These are phyloP conservation scores for Trichophyton equinum DNA, from an alignment of 2,329 filamentous ascomycete genomes.

Conservation along the genomic window DNA sequence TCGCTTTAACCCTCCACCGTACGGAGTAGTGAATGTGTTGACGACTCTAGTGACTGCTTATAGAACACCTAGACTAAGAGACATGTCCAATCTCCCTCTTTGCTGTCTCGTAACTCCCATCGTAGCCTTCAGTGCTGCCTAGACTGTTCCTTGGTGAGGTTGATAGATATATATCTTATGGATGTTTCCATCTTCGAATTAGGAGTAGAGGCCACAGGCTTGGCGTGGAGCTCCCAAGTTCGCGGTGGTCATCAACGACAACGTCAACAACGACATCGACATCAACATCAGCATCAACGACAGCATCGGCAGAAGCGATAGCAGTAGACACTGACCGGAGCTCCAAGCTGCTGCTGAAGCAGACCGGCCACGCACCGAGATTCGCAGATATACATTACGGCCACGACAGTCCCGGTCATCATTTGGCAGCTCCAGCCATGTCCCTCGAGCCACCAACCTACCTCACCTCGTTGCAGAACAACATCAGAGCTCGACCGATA, in stretches of 20 bases:
- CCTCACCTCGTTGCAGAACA: constrained; percentile 79
- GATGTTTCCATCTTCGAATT: background rate
- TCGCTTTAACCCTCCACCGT: too few species aligned
- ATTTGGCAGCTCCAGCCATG: constrained; percentile 42
- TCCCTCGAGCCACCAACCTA: constrained; percentile 87
- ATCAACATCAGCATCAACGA: too few species aligned
- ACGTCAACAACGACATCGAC: background rate
- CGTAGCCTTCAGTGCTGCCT: background rate
- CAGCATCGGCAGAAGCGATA: background rate
- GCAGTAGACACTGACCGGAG: background rate
- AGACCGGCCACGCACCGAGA: background rate
- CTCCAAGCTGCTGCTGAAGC: background rate
- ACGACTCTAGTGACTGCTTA: too few species aligned
- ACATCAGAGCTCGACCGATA: constrained; percentile 89
- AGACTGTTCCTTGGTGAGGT: background rate
- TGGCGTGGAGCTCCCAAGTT: background rate
- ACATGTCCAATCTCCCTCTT: too few species aligned
- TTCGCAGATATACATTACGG: background rate
- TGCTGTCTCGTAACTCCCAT: too few species aligned
- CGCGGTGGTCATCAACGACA: background rate
- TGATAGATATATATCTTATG: background rate
- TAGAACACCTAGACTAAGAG: too few species aligned
- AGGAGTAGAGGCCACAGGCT: background rate
- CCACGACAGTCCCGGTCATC: background rate
- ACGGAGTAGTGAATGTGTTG: too few species aligned